Evolutionary conservation across 345 rosid species (phyloP).

Genomic region (Excoecaria agallocha): DNA sequence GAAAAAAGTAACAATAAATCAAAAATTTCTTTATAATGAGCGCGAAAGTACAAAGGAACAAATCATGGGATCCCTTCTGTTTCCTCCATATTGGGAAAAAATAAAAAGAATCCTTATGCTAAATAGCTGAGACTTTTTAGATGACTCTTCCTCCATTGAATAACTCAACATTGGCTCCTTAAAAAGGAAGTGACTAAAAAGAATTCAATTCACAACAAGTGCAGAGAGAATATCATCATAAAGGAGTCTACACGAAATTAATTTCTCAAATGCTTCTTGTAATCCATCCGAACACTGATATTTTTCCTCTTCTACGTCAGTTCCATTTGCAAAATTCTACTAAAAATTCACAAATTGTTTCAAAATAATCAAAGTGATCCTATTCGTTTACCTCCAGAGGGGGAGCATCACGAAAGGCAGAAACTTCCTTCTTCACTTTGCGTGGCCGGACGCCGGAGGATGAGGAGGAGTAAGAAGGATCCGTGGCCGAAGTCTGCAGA

Average conservation of each 20-base stretch:
- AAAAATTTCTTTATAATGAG: no score
- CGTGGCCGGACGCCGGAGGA: conserved; percentile 30
- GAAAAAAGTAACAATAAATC: neutral
- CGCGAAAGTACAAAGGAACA: no score
- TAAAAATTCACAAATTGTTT: neutral
- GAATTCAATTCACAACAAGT: neutral
- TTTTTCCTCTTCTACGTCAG: no score
- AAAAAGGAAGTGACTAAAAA: neutral
- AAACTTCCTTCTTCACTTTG: conserved; percentile 20
- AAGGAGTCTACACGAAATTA: no score
- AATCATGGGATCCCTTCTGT: no score
- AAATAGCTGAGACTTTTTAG: conserved; percentile 21
- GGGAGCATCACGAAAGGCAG: conserved; percentile 19
- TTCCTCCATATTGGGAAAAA: no score
- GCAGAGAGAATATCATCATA: neutral
- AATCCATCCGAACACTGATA: no score
- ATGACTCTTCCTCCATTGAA: conserved; percentile 40
- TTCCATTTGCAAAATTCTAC: neutral
- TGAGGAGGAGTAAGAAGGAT: conserved; percentile 34
- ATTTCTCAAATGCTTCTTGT: neutral
- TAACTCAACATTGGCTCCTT: conserved; percentile 37
- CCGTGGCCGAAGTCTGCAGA: conserved; percentile 42
- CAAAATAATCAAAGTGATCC: neutral
- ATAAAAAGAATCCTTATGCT: no score
- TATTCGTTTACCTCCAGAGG: conserved; percentile 25